These are phyloP conservation scores for Carnegiea gigantea DNA, from an alignment of 179 eudicot genomes.

Conservation along the genomic window DNA sequence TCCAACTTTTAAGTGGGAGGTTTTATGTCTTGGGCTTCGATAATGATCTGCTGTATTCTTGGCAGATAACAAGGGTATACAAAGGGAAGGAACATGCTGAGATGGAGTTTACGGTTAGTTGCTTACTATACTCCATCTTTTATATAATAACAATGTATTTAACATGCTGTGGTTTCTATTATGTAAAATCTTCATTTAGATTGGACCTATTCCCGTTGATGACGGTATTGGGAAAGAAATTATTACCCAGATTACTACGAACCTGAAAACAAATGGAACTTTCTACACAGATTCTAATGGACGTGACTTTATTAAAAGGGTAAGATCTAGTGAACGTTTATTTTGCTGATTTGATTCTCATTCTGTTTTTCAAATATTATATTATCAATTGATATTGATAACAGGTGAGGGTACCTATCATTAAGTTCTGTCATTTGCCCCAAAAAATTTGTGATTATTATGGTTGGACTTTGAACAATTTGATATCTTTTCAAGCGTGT, in stretches of 20 bases:
- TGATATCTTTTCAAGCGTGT: too few species aligned
- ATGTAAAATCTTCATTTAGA: constrained; percentile 35
- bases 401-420: not conserved
- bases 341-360: not conserved
- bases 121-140: constrained; percentile 1
- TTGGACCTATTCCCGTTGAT: constrained; percentile 94
- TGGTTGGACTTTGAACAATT: too few species aligned
- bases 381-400: not conserved
- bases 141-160: not conserved
- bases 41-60: not conserved
- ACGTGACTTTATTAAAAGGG: constrained; percentile 91
- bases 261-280: constrained; percentile 60
- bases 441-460: too few species aligned
- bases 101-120: constrained; percentile 79
- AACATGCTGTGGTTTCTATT: constrained; percentile 1
- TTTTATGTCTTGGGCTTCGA: constrained; percentile 13
- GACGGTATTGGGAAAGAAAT: constrained; percentile 90
- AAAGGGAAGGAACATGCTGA: constrained; percentile 88
- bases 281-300: constrained; percentile 95
- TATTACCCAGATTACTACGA: constrained; percentile 52
- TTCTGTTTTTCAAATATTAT: not conserved
- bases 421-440: too few species aligned
- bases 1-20: not conserved
- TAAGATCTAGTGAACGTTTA: constrained; percentile 23
- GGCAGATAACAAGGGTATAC: constrained; percentile 84